Evolutionary conservation across 2,329 filamentous ascomycete genomes (phyloP), one percentile per base, ranked within the genome.

Genomic region (Corniculantispora saksenae): DNA sequence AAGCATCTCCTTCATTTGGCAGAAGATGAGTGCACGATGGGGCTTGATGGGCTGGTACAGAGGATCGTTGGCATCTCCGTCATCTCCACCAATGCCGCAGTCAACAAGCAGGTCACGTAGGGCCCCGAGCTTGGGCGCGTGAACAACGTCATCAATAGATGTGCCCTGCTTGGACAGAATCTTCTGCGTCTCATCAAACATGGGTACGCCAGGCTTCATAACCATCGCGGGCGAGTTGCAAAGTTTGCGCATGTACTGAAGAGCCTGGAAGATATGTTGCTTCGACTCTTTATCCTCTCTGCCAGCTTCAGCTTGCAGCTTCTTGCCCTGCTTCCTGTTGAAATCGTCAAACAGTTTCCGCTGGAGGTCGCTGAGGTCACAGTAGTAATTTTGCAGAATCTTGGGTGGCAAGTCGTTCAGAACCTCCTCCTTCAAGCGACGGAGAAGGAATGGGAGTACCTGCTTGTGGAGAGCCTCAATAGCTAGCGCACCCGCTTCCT

Each of bases 1-100:
- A 27, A 99, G 85, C 96, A 99, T 99, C 77, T 99, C 95, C 80
- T 99, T 99, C 93, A 99, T 97, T 77, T 99, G 95, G 73, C 95
- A 99, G 83, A 99, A 99, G 70, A 99, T 91, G 32, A 99, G 86
- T 0, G 95, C 96, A 53, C 95, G 92, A 75, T 99, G 95, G 35
- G 94, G 95, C 67, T 95, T 97, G 76, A 99, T 96, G 48, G 94
- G 96, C 76, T 92, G 85, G 72, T 88, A 88, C 19, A 88, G 79
- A 2, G 86, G 85, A 66, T 88, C 86, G 61, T 81, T 86, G 1
- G 80, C 78, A 60, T 86, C 85, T n/a, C 80, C 80, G 19, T 87
- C 86, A 67, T 93, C 89, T 47, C 91, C 85, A 38, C 95, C 95
- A 72, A 99, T 99, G 65, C 96, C 96, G 73, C 95, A 99, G 79